Evolutionary conservation across 2,329 filamentous ascomycete genomes (phyloP), one percentile per base, ranked within the genome.

Genomic region (Penicillium sp.): DNA sequence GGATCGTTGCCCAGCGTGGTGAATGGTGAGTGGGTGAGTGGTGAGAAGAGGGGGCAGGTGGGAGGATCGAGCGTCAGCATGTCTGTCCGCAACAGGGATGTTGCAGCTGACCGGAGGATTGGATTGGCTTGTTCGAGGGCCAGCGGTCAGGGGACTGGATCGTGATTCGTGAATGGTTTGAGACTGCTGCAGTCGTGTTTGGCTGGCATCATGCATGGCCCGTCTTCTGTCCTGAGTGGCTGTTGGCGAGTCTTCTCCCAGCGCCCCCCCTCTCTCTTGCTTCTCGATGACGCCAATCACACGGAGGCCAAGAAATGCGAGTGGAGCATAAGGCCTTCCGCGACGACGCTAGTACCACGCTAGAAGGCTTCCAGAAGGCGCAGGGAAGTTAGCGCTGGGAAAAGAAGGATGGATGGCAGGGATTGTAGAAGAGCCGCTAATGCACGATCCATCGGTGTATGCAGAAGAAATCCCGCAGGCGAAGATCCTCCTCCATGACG

Each of bases 341-440:
- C 35, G n/a, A 53, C 26, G n/a, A 53, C 51, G 51, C 51, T 53
- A 53, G 28, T 35, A 33, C 30, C 6, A 55, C 66, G 65, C 68
- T 70, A 70, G 68, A 70, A 70, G 68, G 60, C 30, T 62, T 51
- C 59, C 67, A 60, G 66, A 68, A 68, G 42, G 53, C 65, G 59
- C 61, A 46, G 57, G 51, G 55, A 52, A 58, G 13, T 28, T 37
- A 49, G 28, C 54, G 28, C 48, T 48, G 43, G 19, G 11, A 46
- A 10, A 49, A 42, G 25, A 40, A 40, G 46, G 10, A 11, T 11
- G 60, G 54, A 22, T 22, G 13, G 22, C 28, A 35, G 48, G 48
- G 16, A 30, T 35, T 35, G 22, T 48, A n/a, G 8, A 52, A 52
- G 48, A 53, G 37, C 46, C 60, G 56, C 64, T 64, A 66, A 57